Conservation (phyloP, 2,329 filamentous ascomycete species). For the Penicillium fuscoglaucum region DNA sequence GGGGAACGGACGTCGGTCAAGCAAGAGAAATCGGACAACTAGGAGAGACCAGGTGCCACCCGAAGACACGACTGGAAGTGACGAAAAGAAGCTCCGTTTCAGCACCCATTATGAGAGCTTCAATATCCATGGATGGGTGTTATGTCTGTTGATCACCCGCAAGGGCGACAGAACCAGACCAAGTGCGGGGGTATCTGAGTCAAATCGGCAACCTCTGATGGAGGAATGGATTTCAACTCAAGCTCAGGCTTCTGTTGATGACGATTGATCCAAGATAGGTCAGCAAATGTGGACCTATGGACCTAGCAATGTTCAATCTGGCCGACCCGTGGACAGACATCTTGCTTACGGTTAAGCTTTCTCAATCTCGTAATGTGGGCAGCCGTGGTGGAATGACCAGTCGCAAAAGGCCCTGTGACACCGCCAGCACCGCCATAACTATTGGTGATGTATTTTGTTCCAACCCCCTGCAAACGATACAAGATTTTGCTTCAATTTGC, state of each 20-base stretch:
- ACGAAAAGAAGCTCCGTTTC: slow-evolving; percentile 89
- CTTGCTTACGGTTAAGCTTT: slow-evolving; percentile 10
- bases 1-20: not conserved
- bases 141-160: slow-evolving; percentile 85
- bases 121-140: slow-evolving; percentile 87
- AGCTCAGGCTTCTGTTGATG: slow-evolving; percentile 42
- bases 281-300: not conserved
- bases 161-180: slow-evolving; percentile 53
- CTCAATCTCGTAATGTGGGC: slow-evolving; percentile 4
- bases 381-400: slow-evolving; percentile 16
- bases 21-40: not conserved
- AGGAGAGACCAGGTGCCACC: not conserved
- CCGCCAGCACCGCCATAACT: not conserved
- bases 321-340: slow-evolving; percentile 1
- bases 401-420: slow-evolving; percentile 12
- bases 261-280: slow-evolving; percentile 29
- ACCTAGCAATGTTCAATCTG: not conserved
- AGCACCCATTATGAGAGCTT: slow-evolving; percentile 92
- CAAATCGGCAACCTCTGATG: slow-evolving; percentile 65
- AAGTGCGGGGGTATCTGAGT: slow-evolving; percentile 35
- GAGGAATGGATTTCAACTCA: slow-evolving; percentile 89
- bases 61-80: slow-evolving; percentile 47
- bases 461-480: slow-evolving; percentile 5
- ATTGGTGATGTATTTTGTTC: slow-evolving; percentile 15
- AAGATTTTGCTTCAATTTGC: not conserved